A percentile compares a stretch with the other conserved stretches of the same genome.
phyloP scores from a whole-genome alignment of 495 filamentous ascomycete genomes.

The Apodospora peruviana region DNA sequence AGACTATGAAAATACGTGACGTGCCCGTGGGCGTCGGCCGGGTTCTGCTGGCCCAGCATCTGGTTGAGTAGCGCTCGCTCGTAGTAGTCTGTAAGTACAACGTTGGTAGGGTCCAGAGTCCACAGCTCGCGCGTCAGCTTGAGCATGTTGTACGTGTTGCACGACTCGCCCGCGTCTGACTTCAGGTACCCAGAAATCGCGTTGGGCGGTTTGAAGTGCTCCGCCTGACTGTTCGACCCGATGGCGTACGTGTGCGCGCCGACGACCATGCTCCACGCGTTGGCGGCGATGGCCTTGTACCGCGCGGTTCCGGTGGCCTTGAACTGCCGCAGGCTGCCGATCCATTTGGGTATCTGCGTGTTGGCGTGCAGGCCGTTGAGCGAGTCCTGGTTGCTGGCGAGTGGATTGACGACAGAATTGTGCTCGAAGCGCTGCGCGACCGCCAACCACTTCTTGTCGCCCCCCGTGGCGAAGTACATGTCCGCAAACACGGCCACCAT shows the following conservation, averaged over 20 bases:
- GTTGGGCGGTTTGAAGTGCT: constrained; percentile 31
- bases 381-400: constrained; percentile 25
- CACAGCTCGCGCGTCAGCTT: constrained; percentile 36
- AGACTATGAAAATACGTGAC: constrained; percentile 35
- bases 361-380: constrained; percentile 36
- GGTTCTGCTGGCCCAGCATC: constrained; percentile 30
- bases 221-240: constrained; percentile 35
- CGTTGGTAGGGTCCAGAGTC: neutral
- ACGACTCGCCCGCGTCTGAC: constrained; percentile 29
- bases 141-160: constrained; percentile 39
- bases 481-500: constrained; percentile 35
- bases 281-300: constrained; percentile 28
- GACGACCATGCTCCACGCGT: constrained; percentile 32
- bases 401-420: constrained; percentile 26
- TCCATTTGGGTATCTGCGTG: constrained; percentile 37
- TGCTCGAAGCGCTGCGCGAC: constrained; percentile 34
- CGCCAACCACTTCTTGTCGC: constrained; percentile 26
- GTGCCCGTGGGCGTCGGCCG: constrained; percentile 24
- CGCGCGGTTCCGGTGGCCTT: constrained; percentile 22
- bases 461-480: constrained; percentile 26
- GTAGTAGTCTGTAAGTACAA: constrained; percentile 25
- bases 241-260: constrained; percentile 31
- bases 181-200: constrained; percentile 26
- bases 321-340: constrained; percentile 27
- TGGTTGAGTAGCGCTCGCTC: constrained; percentile 34